Conservation (phyloP, 495 filamentous ascomycete genomes). For the Penicillium riverlandense region DNA sequence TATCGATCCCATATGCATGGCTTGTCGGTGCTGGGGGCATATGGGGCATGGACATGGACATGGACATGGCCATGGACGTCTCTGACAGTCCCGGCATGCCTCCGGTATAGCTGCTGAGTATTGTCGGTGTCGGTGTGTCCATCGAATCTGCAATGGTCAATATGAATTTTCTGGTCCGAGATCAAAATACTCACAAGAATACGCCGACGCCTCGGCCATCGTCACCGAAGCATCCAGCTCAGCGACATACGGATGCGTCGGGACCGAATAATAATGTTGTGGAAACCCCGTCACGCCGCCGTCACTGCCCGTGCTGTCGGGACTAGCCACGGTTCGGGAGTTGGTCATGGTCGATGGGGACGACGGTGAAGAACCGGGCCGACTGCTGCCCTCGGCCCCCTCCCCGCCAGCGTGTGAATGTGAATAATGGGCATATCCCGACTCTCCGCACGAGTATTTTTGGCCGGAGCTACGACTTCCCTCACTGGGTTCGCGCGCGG, state of each 20-base stretch:
- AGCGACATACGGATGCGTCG: conserved; percentile 2
- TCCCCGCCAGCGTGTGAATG: background rate
- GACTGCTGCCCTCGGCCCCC: conserved; percentile 2
- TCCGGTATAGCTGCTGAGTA: conserved; percentile 4
- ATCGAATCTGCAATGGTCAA: conserved; percentile 1
- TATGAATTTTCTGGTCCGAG: too few species aligned
- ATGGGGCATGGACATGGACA: conserved; percentile 3
- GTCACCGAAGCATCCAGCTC: conserved; percentile 2
- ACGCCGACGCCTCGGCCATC: background rate
- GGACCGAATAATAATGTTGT: conserved; percentile 3
- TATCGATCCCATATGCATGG: background rate
- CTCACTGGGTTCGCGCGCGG: conserved; percentile 2
- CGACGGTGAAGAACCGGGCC: conserved; percentile 16
- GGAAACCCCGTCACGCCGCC: background rate
- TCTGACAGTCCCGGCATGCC: conserved; percentile 6
- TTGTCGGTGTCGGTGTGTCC: conserved; percentile 2
- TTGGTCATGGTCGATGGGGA: conserved; percentile 13
- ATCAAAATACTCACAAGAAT: background rate
- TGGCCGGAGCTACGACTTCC: background rate
- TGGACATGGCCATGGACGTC: conserved; percentile 5
- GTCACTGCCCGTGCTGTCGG: conserved; percentile 20
- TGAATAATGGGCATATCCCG: too few species aligned
- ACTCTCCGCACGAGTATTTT: too few species aligned
- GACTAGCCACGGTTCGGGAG: conserved; percentile 15
- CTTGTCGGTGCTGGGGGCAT: background rate